phyloP scores from a whole-genome alignment of 108 stramenopile genomes.

The Aurantiochytrium sp. region DNA sequence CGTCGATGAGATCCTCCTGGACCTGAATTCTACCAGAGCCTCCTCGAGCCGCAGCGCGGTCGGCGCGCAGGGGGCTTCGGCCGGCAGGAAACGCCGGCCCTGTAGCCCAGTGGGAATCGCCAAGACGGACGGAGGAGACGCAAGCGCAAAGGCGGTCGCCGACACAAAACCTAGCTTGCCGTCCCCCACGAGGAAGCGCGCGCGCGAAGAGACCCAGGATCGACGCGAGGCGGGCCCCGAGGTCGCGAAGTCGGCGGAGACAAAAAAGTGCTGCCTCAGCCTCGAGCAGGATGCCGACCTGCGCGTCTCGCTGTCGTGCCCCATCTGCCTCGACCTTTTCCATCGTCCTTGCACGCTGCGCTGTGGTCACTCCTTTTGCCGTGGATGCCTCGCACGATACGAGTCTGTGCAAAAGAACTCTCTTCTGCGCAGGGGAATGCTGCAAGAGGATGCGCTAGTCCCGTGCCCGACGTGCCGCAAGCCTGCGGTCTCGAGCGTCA shows the following conservation, averaged over 20 bases:
- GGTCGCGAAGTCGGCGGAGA: neutral
- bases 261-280: neutral
- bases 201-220: no score
- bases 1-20: neutral
- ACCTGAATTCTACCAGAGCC: neutral
- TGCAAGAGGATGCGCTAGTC: neutral
- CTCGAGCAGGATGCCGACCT: slow-evolving; percentile 34
- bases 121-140: no score
- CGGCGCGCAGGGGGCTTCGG: neutral
- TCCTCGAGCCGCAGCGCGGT: neutral
- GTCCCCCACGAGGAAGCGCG: no score
- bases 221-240: neutral
- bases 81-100: neutral
- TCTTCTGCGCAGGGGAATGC: neutral
- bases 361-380: slow-evolving; percentile 71
- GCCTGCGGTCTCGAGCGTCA: neutral
- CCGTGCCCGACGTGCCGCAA: slow-evolving; percentile 20
- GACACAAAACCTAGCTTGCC: no score
- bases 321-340: slow-evolving; percentile 61
- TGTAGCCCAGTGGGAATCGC: no score
- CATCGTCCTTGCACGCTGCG: slow-evolving; percentile 59
- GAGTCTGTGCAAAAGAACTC: neutral
- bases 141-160: no score
- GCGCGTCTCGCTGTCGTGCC: slow-evolving; percentile 52
- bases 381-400: slow-evolving; percentile 46